Evolutionary conservation across 2,329 filamentous ascomycete species (phyloP), one percentile per base, ranked within the genome.

Genomic region (Truncatella angustata): DNA sequence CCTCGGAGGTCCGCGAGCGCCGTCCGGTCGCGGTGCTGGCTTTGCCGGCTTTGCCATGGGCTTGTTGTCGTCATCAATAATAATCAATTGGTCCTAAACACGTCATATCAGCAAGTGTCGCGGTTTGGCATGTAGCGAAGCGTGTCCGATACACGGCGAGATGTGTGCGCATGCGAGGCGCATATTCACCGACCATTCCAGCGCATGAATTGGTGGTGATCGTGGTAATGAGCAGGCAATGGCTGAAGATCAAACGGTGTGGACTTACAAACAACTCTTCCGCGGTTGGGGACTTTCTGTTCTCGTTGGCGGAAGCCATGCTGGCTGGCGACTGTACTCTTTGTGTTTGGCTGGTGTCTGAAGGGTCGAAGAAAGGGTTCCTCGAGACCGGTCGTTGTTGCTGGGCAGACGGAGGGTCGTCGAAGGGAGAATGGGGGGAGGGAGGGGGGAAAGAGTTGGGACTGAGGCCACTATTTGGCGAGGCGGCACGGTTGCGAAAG

Each of bases 211-310:
- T 43, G 11, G 5, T 43, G 12, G 40, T n/a, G 11, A 5, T 20
- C n/a, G 20, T 9, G 36, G 48, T 40, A 28, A 34, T 43, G 43
- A 21, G 21, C 1, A n/a, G 24, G 18, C 36, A 51, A 11, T 30
- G 23, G 24, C 4, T 24, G 21, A 26, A 23, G 26, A 23, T 18
- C n/a, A 52, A 56, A 47, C 51, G 39, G 23, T 35, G 20, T 45
- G 53, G 21, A 88, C 88, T 68, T 86, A 91, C 88, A 75, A 91
- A 91, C 54, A 91, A 79, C 56, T 91, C 86, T 59, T 87, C 85
- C 45, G 85, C 82, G 52, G 83, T 78, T 55, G 77, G 72, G 63
- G 73, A 82, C 56, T 62, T 72, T 34, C 47, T 42, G 53, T 73
- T 71, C 48, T 76, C 74, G 47, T 75, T 73, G 53, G 72, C 62